Evolutionary conservation across 176 grass and related monocot species (phyloP), one percentile per base, ranked within the genome.

Genomic region (Oryza rufipogon): DNA sequence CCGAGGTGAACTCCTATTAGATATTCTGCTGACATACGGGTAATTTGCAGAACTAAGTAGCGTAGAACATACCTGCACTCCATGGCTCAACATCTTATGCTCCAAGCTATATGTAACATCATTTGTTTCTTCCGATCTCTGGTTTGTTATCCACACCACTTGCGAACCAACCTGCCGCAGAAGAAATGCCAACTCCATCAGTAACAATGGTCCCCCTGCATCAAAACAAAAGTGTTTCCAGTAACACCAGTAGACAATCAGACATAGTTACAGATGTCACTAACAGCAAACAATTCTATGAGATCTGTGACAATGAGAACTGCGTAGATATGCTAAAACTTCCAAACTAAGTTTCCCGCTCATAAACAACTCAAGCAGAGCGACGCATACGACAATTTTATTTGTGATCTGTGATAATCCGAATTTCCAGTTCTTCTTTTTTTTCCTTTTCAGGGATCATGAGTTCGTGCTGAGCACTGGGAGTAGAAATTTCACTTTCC

Each of bases 171-270:
- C 93, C 68, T 80, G 78, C 80, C 91, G 80, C 66, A 98, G 86
- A 66, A 98, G 93, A 90, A 95, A 94, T 51, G 96, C 91, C 22
- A 94, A 73, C 71, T 98, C 96, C 96, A 95, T 98, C 66, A 98
- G 71, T 58, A 98, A 92, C 48, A 98, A 88, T 23, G 96, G 96
- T 25, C 96, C 96, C 73, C 96, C 93, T 98, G 73, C 75, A 92
- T 80, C 67, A 78, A 25, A 25, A 83, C 25, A 60, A 28, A 78
- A 74, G 6, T 12, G 60, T 61, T 34, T 83, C 14, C 3, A 41
- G 6, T 85, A 41, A 83, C 28, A 64, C 2, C 46, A 52, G 33
- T 63, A 22, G 49, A 36, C 10, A 41, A 32, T 32, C 30, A 32
- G 30, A 32, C 1, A 66, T 25, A 46, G 66, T 71, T 47, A 38